Percentiles rank a stretch among this genome's conserved stretches.
Evolutionary conservation across 176 grass and related monocot species (phyloP).

Genomic region (Carex kokanica): DNA sequence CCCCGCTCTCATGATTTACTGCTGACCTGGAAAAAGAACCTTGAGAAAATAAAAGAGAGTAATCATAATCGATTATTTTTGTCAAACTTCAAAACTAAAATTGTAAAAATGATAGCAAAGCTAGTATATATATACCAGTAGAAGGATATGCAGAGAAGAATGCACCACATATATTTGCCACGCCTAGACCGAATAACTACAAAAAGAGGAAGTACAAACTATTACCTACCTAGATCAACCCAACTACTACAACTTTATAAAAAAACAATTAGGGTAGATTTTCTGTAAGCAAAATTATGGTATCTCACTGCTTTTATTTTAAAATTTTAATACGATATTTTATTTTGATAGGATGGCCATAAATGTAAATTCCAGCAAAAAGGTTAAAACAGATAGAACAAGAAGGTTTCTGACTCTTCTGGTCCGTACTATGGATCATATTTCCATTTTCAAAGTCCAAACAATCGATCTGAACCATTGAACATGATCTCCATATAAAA

Average conservation of each 20-base stretch:
- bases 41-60: slow-evolving; percentile 35
- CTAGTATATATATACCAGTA: slow-evolving; percentile 63
- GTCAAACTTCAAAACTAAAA: background rate
- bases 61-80: slow-evolving; percentile 18
- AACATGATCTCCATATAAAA: too few relatives aligned
- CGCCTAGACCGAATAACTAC: slow-evolving; percentile 90
- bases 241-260: background rate
- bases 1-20: slow-evolving; percentile 95
- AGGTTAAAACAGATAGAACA: background rate
- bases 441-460: too few relatives aligned
- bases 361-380: background rate
- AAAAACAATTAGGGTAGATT: background rate
- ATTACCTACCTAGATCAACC: background rate
- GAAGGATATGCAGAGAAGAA: slow-evolving; percentile 89
- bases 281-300: background rate
- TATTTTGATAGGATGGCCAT: background rate
- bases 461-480: too few relatives aligned
- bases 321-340: background rate
- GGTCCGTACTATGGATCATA: too few relatives aligned
- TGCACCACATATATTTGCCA: slow-evolving; percentile 90
- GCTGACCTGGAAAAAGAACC: slow-evolving; percentile 98
- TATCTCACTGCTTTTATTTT: background rate
- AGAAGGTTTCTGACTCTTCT: background rate
- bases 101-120: background rate
- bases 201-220: slow-evolving; percentile 8